These are phyloP conservation scores for Parastagonospora nodorum DNA, from an alignment of 2,329 filamentous ascomycete species.

Conservation along the genomic window DNA sequence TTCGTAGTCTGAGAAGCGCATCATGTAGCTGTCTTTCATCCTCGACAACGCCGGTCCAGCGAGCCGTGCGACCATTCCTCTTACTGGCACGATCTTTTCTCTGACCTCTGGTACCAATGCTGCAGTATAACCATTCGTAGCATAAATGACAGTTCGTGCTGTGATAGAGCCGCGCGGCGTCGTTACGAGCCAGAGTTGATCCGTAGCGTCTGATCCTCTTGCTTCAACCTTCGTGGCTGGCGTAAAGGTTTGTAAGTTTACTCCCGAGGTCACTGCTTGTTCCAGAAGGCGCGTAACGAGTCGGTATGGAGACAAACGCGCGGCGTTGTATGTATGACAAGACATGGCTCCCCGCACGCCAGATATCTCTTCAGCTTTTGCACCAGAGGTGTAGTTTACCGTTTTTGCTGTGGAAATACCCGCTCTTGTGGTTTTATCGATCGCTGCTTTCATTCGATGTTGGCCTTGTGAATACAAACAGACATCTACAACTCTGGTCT, in stretches of 20 bases:
- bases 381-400: slow-evolving; percentile 5
- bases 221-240: slow-evolving; percentile 4
- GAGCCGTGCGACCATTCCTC: slow-evolving; percentile 20
- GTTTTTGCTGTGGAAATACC: slow-evolving; percentile 10
- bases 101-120: slow-evolving; percentile 39
- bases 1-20: slow-evolving; percentile 57
- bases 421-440: slow-evolving; percentile 5
- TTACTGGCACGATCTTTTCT: slow-evolving; percentile 43
- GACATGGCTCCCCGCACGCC: slow-evolving; percentile 13
- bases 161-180: slow-evolving; percentile 13
- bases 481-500: slow-evolving; percentile 13
- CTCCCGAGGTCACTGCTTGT: slow-evolving; percentile 8
- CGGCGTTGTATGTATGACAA: slow-evolving; percentile 15
- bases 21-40: slow-evolving; percentile 23
- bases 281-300: slow-evolving; percentile 11
- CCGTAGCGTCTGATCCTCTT: background rate
- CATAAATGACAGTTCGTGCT: slow-evolving; percentile 16
- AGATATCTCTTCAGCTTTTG: slow-evolving; percentile 16
- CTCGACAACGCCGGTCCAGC: slow-evolving; percentile 9
- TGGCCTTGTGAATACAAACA: slow-evolving; percentile 7
- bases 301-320: slow-evolving; percentile 13
- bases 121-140: slow-evolving; percentile 28
- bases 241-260: slow-evolving; percentile 17
- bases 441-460: slow-evolving; percentile 9
- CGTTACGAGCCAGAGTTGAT: slow-evolving; percentile 2